A percentile compares a stretch with the other conserved stretches of the same genome.
Evolutionary conservation across 331 rosid species (phyloP).

Genomic region (Malus hybrid): DNA sequence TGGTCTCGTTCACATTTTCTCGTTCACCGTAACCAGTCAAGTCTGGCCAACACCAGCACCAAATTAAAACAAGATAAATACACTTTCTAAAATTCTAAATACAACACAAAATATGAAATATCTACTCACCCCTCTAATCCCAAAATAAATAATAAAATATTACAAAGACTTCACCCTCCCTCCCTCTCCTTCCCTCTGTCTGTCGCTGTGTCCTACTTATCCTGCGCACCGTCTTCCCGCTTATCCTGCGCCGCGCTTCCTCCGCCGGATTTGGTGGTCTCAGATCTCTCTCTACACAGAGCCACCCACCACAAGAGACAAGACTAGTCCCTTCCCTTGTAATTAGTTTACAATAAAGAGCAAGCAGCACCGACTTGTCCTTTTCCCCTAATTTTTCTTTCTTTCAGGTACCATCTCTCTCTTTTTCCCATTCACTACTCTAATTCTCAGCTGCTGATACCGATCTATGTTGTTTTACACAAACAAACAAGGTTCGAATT

Average conservation of each 20-base stretch:
- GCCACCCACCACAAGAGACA: not conserved
- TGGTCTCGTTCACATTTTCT: not conserved
- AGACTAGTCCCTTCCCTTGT: not conserved
- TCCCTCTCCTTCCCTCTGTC: not conserved
- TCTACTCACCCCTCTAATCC: not conserved
- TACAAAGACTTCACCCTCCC: not conserved
- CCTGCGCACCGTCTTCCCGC: not conserved
- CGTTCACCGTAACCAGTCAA: not conserved
- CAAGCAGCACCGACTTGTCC: not conserved
- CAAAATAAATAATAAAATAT: not conserved
- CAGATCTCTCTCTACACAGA: not conserved
- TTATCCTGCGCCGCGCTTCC: constrained; percentile 8
- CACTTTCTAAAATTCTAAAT: not conserved
- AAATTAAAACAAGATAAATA: too few species aligned
- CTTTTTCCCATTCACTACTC: not conserved
- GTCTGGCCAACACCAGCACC: not conserved
- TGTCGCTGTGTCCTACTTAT: not conserved
- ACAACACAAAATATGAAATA: not conserved
- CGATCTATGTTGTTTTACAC: not conserved
- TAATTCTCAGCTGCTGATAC: not conserved
- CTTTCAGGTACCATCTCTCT: not conserved
- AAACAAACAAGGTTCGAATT: not conserved
- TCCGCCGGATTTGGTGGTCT: constrained; percentile 2
- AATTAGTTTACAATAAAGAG: not conserved
- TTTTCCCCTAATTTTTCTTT: not conserved